These are phyloP conservation scores for Avena eriantha DNA, from an alignment of 176 grass and related monocot species.

Conservation along the genomic window DNA sequence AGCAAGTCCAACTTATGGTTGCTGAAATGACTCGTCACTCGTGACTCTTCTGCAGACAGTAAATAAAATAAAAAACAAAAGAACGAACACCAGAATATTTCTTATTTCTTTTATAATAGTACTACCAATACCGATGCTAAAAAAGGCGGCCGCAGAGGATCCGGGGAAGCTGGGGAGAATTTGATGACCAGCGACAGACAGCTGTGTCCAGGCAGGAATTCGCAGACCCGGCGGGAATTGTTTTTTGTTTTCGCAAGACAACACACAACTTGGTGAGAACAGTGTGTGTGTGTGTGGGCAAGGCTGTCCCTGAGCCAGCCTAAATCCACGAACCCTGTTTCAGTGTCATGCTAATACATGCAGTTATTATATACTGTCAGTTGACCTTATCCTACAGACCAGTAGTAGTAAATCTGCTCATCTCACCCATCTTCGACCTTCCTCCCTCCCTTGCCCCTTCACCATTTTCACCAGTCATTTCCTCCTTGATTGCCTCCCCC, in stretches of 20 bases:
- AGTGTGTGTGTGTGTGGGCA: background rate
- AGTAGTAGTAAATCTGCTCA: no score
- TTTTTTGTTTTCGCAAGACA: background rate
- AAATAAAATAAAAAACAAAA: no score
- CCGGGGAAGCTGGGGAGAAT: slow-evolving; percentile 42
- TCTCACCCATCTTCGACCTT: background rate
- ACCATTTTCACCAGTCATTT: slow-evolving; percentile 33
- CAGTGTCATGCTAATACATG: slow-evolving; percentile 27
- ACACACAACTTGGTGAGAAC: background rate
- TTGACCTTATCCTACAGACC: slow-evolving; percentile 42
- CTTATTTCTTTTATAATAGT: no score
- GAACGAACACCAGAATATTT: no score
- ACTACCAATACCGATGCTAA: background rate
- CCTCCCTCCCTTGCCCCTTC: slow-evolving; percentile 8
- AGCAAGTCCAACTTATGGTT: no score
- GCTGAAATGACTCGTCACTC: no score
- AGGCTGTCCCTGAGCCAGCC: background rate
- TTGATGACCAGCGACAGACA: slow-evolving; percentile 38
- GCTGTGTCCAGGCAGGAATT: slow-evolving; percentile 39
- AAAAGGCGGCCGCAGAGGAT: slow-evolving; percentile 40
- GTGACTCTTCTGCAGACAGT: no score
- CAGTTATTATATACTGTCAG: slow-evolving; percentile 40
- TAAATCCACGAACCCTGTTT: slow-evolving; percentile 4
- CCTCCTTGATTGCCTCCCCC: slow-evolving; percentile 46
- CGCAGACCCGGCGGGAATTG: background rate